A percentile compares a stretch with the other conserved stretches of the same genome.
Evolutionary conservation across 2,329 filamentous ascomycete species (phyloP).

Genomic region (Paecilomyces variotii): DNA sequence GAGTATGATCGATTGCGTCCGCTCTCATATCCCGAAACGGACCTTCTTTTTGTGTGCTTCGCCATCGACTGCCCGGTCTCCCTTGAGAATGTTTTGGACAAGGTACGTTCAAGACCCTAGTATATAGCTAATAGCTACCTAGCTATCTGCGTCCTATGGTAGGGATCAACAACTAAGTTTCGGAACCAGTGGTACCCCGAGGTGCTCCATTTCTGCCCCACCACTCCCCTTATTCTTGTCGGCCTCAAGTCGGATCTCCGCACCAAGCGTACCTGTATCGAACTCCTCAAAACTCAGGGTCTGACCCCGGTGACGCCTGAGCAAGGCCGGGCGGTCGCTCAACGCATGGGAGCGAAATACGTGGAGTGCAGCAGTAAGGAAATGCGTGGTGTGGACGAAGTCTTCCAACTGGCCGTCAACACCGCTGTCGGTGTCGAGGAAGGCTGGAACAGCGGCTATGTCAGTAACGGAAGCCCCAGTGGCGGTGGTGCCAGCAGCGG

Average conservation of each 20-base stretch:
- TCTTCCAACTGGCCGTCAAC: constrained; percentile 86
- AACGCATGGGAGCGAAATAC: constrained; percentile 90
- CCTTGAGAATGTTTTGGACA: constrained; percentile 96
- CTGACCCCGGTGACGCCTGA: constrained; percentile 89
- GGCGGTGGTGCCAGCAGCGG: constrained; percentile 26
- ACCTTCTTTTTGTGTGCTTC: constrained; percentile 97
- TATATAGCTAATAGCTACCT: neutral
- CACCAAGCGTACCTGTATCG: constrained; percentile 91
- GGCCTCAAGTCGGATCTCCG: constrained; percentile 96
- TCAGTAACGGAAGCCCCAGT: constrained; percentile 31
- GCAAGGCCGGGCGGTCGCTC: constrained; percentile 78
- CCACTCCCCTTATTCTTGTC: constrained; percentile 89
- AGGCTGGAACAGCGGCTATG: constrained; percentile 26
- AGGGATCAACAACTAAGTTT: constrained; percentile 2
- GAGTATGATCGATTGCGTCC: constrained; percentile 95
- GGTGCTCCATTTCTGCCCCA: constrained; percentile 97
- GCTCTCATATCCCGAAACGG: constrained; percentile 94
- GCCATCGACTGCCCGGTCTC: constrained; percentile 98
- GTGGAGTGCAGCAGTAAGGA: constrained; percentile 99
- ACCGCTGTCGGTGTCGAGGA: constrained; percentile 79
- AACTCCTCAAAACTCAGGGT: constrained; percentile 96
- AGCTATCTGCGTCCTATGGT: constrained; percentile 1
- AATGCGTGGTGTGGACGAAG: constrained; percentile 90
- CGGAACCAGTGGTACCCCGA: constrained; percentile 85
- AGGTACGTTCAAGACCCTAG: constrained; percentile 51